Evolutionary conservation across 2,329 filamentous ascomycete species (phyloP).

Genomic region (Fusarium nisikadoi): DNA sequence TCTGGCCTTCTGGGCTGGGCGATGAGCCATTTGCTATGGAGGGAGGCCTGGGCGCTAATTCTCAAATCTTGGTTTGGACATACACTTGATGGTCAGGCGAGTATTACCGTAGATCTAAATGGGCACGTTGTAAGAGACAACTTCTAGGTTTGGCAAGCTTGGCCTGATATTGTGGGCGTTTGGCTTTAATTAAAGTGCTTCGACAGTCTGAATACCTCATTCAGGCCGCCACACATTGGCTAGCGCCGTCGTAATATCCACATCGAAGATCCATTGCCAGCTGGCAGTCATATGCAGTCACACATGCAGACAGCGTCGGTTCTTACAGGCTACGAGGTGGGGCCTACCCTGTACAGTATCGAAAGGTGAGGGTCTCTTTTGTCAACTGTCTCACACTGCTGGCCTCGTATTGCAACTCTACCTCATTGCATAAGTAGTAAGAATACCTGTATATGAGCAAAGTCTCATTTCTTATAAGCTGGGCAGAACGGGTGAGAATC

Average conservation of each 20-base stretch:
- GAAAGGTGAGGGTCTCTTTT: neutral
- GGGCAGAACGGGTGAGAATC: neutral
- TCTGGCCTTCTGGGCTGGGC: conserved; percentile 27
- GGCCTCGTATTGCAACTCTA: neutral
- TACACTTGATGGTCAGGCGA: neutral
- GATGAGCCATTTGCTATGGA: conserved; percentile 6
- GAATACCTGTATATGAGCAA: neutral
- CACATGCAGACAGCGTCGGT: conserved; percentile 37
- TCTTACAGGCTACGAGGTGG: neutral
- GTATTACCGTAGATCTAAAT: neutral
- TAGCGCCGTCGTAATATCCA: conserved; percentile 39
- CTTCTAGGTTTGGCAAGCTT: conserved; percentile 17
- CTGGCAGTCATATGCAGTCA: conserved; percentile 45
- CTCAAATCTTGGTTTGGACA: conserved; percentile 8
- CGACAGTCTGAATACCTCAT: conserved; percentile 25
- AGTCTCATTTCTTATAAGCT: neutral
- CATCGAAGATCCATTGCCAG: conserved; percentile 39
- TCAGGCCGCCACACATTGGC: conserved; percentile 45
- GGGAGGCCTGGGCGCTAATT: conserved; percentile 11
- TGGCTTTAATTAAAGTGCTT: conserved; percentile 24
- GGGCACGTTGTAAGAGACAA: conserved; percentile 26
- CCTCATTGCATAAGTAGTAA: neutral
- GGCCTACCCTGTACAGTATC: conserved; percentile 30
- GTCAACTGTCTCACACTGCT: neutral
- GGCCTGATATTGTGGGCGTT: conserved; percentile 15